These are phyloP conservation scores for Xylaria scruposa DNA, from an alignment of 495 filamentous ascomycete genomes.

Conservation along the genomic window DNA sequence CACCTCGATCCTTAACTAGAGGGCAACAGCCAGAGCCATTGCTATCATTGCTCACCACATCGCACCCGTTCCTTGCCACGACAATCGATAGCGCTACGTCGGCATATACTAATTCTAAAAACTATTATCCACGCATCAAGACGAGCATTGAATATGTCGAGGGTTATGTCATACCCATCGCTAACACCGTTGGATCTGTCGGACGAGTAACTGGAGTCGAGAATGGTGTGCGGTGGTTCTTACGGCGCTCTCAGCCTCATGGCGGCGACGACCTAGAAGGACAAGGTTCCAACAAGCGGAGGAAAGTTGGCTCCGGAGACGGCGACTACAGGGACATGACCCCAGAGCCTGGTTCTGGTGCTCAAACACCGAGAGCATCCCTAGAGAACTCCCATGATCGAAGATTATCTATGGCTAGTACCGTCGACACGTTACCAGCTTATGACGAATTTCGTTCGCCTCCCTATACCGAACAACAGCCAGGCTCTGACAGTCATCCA, in stretches of 20 bases:
- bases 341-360: constrained; percentile 39
- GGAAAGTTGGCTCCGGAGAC: constrained; percentile 59
- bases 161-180: constrained; percentile 80
- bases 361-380: constrained; percentile 38
- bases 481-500: constrained; percentile 29
- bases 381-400: constrained; percentile 43
- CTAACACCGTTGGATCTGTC: constrained; percentile 80
- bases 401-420: constrained; percentile 53
- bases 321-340: constrained; percentile 40
- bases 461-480: constrained; percentile 64
- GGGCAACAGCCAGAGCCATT: constrained; percentile 69
- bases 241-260: constrained; percentile 54
- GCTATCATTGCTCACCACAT: constrained; percentile 77
- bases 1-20: constrained; percentile 35
- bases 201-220: constrained; percentile 85
- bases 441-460: constrained; percentile 80
- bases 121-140: constrained; percentile 84
- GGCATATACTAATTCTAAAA: constrained; percentile 82
- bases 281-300: constrained; percentile 65
- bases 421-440: constrained; percentile 73
- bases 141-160: constrained; percentile 86
- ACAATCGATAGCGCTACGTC: constrained; percentile 82
- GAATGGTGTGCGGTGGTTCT: constrained; percentile 77
- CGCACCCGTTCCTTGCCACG: constrained; percentile 77
- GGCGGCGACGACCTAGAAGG: constrained; percentile 51